Conservation (phyloP, 805 yeast species). For the Ogataea pilisensis region DNA sequence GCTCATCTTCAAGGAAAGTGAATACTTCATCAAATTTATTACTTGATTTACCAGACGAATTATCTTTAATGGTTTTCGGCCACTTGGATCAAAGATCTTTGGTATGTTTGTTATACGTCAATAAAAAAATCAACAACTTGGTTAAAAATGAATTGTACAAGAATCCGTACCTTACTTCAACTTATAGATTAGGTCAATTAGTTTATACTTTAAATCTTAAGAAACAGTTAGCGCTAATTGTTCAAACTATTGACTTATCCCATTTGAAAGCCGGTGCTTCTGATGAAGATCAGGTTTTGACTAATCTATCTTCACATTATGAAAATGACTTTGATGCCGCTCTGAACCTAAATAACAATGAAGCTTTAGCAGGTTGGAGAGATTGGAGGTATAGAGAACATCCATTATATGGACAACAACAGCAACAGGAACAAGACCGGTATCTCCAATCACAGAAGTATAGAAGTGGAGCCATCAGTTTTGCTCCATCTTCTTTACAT, state of each 20-base stretch:
- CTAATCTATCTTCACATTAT: conserved; percentile 16
- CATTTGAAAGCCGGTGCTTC: conserved; percentile 37
- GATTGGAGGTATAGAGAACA: conserved; percentile 82
- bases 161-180: conserved; percentile 54
- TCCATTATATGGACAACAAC: conserved; percentile 46
- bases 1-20: conserved; percentile 8
- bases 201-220: conserved; percentile 60
- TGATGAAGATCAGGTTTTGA: conserved; percentile 17
- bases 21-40: conserved; percentile 8
- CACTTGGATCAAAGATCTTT: conserved; percentile 37
- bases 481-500: neutral
- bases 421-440: neutral
- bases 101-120: conserved; percentile 46
- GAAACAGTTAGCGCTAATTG: conserved; percentile 51
- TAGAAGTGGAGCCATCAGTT: too few relatives aligned
- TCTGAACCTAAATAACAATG: conserved; percentile 9
- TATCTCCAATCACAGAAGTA: neutral
- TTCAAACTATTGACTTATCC: conserved; percentile 58
- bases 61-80: conserved; percentile 35
- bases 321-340: conserved; percentile 6
- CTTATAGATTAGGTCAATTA: conserved; percentile 78
- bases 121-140: conserved; percentile 44
- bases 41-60: conserved; percentile 39
- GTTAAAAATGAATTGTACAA: conserved; percentile 54
- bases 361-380: conserved; percentile 78